Conservation (phyloP, 768 basidiomycete genomes). For the Sistotremastrum niveocremeum region DNA sequence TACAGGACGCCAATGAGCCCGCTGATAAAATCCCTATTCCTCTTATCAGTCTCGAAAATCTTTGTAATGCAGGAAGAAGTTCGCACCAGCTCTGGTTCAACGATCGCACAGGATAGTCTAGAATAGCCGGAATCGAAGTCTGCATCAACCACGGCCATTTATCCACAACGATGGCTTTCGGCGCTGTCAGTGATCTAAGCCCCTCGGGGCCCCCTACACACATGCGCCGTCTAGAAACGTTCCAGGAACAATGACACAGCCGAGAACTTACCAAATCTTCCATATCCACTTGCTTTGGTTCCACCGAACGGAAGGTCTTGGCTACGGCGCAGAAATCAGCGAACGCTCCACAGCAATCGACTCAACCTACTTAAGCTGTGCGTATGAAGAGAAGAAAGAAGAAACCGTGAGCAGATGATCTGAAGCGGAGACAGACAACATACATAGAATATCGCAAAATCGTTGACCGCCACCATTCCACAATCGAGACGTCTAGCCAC, state of each 20-base stretch:
- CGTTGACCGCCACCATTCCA: slow-evolving; percentile 96
- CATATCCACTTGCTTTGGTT: slow-evolving; percentile 81
- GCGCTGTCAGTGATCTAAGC: slow-evolving; percentile 71
- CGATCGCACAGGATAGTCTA: slow-evolving; percentile 80
- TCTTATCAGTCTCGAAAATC: slow-evolving; percentile 1
- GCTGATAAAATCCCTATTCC: slow-evolving; percentile 35
- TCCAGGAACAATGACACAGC: not conserved
- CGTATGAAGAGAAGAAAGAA: not conserved
- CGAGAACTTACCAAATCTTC: slow-evolving; percentile 61
- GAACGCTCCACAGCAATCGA: no score
- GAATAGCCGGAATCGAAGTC: slow-evolving; percentile 70
- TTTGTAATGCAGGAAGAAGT: slow-evolving; percentile 4
- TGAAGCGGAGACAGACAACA: slow-evolving; percentile 16
- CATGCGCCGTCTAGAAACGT: slow-evolving; percentile 5
- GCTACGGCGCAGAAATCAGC: slow-evolving; percentile 17
- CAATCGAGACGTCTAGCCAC: slow-evolving; percentile 78
- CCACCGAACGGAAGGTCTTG: slow-evolving; percentile 97
- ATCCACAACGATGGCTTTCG: slow-evolving; percentile 80
- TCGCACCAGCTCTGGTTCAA: slow-evolving; percentile 60
- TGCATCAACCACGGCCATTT: slow-evolving; percentile 73
- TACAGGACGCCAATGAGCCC: slow-evolving; percentile 36
- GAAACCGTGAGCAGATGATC: not conserved
- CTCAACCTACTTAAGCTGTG: slow-evolving; percentile 44
- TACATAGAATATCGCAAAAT: slow-evolving; percentile 83
- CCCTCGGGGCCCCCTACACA: slow-evolving; percentile 81